These are phyloP conservation scores for Clausena lansium DNA, from an alignment of 345 rosid species.

Conservation along the genomic window DNA sequence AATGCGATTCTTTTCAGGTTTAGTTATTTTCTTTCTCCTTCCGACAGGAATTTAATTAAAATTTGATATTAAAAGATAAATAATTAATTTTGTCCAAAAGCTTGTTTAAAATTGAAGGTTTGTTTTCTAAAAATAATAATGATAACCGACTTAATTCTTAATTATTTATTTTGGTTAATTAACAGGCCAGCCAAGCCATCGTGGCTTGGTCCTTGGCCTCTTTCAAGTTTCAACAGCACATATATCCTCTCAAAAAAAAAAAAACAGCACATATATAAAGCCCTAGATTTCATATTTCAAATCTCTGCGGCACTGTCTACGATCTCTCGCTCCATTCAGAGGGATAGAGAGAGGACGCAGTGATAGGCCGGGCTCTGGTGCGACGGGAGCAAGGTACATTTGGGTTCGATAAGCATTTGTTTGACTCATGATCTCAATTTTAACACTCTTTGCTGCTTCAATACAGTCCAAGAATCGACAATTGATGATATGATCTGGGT, in stretches of 20 bases:
- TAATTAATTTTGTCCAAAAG: too few relatives aligned
- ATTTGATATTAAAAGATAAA: too few relatives aligned
- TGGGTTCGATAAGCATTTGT: background rate
- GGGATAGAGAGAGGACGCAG: background rate
- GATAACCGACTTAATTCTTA: background rate
- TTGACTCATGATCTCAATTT: background rate
- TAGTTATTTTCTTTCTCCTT: too few relatives aligned
- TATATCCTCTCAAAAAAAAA: too few relatives aligned
- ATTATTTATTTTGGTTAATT: too few relatives aligned
- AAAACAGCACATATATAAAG: background rate
- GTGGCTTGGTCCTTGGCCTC: background rate
- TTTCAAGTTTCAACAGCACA: background rate
- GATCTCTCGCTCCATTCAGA: background rate
- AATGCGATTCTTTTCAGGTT: too few relatives aligned
- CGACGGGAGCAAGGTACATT: background rate
- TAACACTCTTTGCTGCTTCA: background rate
- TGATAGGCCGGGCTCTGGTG: background rate
- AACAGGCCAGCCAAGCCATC: background rate
- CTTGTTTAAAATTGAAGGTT: too few relatives aligned
- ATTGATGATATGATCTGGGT: background rate
- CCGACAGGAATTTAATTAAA: too few relatives aligned
- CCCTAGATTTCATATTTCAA: background rate
- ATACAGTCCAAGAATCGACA: background rate
- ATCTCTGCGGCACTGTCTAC: background rate
- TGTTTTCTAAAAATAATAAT: too few relatives aligned